Base-by-base conservation (phyloP, 352 stramenopile genomes). In the Globisporangium emineosum region DNA sequence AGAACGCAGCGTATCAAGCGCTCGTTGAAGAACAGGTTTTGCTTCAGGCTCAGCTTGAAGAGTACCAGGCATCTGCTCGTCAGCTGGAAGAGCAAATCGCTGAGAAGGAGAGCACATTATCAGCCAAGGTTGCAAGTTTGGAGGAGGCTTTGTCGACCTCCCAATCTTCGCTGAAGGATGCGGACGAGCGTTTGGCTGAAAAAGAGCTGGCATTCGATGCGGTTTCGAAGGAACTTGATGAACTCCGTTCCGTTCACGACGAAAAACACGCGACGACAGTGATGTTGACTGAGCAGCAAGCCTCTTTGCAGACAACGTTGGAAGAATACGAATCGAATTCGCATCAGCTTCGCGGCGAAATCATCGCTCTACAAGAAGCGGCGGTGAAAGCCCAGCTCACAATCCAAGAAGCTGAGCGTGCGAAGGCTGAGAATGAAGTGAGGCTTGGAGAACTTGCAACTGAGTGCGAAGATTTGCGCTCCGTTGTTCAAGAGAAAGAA, bases 131-230 rank as follows among this genome's bases (percentile, higher is more conserved):
- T 51, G 21, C 29, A 56, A 60, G 25, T 8, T 51, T 21, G 53
- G 62, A 37, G 19, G 21, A 45, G n/a, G 35, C 35, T 9, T 51
- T 67, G 30, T 30, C 25, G n/a, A 40, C 17, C 12, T 62, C 17
- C 7, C 17, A 57, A n/a, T 25, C 64, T 5, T 57, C 57, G 21
- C 55, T 72, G n/a, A 25, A 40, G n/a, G 23, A 60, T 13, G 27
- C 57, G 3, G 29, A 58, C 2, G 42, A 63, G 29, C 57, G 64
- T 27, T 15, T 73, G 25, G 49, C 33, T 35, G 17, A 61, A 15
- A 52, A 62, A 15, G 30, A 60, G 33, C 8, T 49, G 23, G 57
- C 25, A 6, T 23, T 67, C 7, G 57, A 64, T 27, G 23, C 27
- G 1, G 35, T 57, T 17, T 29, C 47, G 21, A 45, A 62, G 29